Base-by-base conservation (phyloP, 2,329 filamentous ascomycete genomes). In the Calonectria leucothoes region DNA sequence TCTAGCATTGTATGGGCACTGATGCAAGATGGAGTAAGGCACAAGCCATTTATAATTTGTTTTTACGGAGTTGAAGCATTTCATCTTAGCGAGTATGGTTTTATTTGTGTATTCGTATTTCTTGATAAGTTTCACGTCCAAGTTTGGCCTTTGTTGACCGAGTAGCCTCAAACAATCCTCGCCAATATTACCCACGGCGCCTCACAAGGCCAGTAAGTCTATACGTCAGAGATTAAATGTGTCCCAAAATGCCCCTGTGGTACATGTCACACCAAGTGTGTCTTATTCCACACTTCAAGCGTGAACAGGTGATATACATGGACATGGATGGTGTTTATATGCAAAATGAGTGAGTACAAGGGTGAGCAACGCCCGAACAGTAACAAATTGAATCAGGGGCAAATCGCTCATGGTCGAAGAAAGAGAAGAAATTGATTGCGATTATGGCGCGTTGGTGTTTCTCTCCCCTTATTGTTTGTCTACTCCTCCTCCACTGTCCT, bases 31-130 rank as follows among this genome's bases (percentile, higher is more conserved):
- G 33, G n/a, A 71, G 45, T 23, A 66, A 33, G 29, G 37, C 55
- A 63, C 55, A 37, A n/a, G 23, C 37, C 55, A 51, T 37, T 69
- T 29, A 39, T 69, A 55, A 63, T 69, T 39, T 49, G n/a, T 45
- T 59, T 11, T 35, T n/a, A 66, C 51, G 35, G 39, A 23, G 25
- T 4, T 61, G 4, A 14, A 59, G 17, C 52, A 39, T 63, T 61
- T 42, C 15, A 48, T 14, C 66, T 37, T 61, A 61, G 55, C 55
- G 55, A 61, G 39, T 35, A 61, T 61, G 55, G 25, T 39, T 61
- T 61, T 61, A 14, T 25, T 39, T 27, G 33, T 37, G 27, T 33
- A n/a, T 23, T 61, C 25, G 17, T 6, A 5, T 61, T 15, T 8
- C 17, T 39, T 42, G 23, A 27, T 27, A 15, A 39, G 33, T 25